A percentile compares a stretch with the other conserved stretches of the same genome.
phyloP scores from a whole-genome alignment of 2,329 filamentous ascomycete genomes.

The Akanthomyces muscarius region DNA sequence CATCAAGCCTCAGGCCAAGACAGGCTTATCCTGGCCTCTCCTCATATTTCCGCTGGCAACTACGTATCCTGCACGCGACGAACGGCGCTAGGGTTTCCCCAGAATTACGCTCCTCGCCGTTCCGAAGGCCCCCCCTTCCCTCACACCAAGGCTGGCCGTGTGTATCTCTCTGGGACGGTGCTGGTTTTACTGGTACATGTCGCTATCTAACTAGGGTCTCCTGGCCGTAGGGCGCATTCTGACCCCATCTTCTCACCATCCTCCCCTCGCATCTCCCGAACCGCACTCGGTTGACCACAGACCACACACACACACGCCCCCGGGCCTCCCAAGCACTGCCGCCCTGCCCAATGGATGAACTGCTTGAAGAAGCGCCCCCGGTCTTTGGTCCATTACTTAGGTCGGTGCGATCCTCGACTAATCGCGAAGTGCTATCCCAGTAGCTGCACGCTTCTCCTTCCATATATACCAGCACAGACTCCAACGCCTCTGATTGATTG shows the following conservation, averaged over 20 bases:
- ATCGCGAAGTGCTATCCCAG: background rate
- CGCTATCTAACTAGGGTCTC: conserved; percentile 3
- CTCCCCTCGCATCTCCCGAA: background rate
- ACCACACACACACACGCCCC: background rate
- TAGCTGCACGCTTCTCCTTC: background rate
- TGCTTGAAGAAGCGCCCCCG: background rate
- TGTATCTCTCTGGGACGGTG: background rate
- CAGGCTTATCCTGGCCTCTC: background rate
- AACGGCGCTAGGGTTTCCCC: conserved; percentile 7
- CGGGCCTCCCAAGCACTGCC: background rate
- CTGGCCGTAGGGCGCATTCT: conserved; percentile 6
- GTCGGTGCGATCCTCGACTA: conserved; percentile 5
- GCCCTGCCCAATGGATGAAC: background rate
- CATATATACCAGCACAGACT: background rate
- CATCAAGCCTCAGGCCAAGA: background rate
- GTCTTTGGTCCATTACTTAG: conserved; percentile 14
- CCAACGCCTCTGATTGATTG: background rate
- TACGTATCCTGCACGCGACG: conserved; percentile 1
- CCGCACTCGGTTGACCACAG: background rate
- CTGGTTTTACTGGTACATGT: background rate
- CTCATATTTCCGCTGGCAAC: background rate
- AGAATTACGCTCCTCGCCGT: conserved; percentile 9
- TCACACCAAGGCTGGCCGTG: background rate
- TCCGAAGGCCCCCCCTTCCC: background rate
- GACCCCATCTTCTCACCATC: background rate